Base-by-base conservation (phyloP, 202 grass and related monocot genomes). In the Setaria italica region DNA sequence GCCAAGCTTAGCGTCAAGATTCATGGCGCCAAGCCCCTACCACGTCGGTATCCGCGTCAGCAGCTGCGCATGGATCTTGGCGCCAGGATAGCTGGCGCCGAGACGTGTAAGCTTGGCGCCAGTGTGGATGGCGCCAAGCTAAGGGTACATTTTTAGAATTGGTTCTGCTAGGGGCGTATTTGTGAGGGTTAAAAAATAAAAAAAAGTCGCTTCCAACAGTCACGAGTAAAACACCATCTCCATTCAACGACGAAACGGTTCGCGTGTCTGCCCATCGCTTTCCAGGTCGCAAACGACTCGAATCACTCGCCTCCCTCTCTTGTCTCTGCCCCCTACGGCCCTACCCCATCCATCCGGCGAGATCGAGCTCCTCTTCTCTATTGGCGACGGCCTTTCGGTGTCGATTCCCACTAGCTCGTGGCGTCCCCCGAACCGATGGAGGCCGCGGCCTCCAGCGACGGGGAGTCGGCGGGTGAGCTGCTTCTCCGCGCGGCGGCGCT, bases 401-500 rank as follows among this genome's bases (percentile, higher is more conserved):
- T 70, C 11, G 16, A 76, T 45, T 9, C 25, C 45, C 51, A 30
- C 55, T 37, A 72, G 25, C 43, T 5, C 32, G 70, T 62, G 7
- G 42, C 75, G 46, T 43, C 58, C 54, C 74, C 46, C 47, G 39
- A 32, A 9, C 72, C 46, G 64, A 92, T 93, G 82, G 87, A 76
- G 54, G 59, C 30, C 57, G 78, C 65, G 43, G 34, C 1, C 78
- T 57, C 57, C 6, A 37, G 42, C 74, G 60, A 43, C 63, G 77
- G 34, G 46, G 72, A 82, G 41, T 82, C 84, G 41, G 56, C 72
- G n/a, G 86, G 67, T 13, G 87, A 91, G 79, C 88, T 92, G 56
- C 33, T 97, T 7, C 86, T 97, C 53, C 95, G 85, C 4, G 90
- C 92, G 37, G 92, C 85, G 74, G 54, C 73, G 55, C 54, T 74